Conservation (phyloP, 1,139 yeast genomes). For the Lodderomyces elongisporus region DNA sequence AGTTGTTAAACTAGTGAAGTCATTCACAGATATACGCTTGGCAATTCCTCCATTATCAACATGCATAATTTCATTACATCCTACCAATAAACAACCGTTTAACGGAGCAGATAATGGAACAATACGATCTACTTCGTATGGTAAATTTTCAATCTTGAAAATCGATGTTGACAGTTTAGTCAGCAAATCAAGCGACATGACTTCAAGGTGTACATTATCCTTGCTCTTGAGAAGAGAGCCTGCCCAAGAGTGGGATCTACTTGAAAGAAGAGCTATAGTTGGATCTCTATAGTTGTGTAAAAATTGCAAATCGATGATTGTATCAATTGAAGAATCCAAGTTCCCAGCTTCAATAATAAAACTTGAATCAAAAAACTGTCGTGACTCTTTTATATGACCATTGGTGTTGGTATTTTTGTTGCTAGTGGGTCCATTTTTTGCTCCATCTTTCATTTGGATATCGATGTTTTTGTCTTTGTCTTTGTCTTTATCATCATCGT, state of each 20-base stretch:
- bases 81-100: conserved; percentile 68
- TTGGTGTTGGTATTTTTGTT: conserved; percentile 6
- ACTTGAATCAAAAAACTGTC: conserved; percentile 32
- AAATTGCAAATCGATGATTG: conserved; percentile 62
- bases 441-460: conserved; percentile 1
- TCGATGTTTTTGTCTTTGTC: conserved; percentile 7
- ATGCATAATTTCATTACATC: conserved; percentile 74
- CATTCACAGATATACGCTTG: conserved; percentile 64
- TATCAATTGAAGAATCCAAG: conserved; percentile 54
- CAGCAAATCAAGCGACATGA: conserved; percentile 62
- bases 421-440: conserved; percentile 7
- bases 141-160: conserved; percentile 58
- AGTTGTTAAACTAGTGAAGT: conserved; percentile 48
- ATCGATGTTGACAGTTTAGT: conserved; percentile 64
- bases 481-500: conserved; percentile 3
- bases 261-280: conserved; percentile 68
- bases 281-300: conserved; percentile 73
- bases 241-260: conserved; percentile 68
- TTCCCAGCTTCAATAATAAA: conserved; percentile 54
- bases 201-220: conserved; percentile 60
- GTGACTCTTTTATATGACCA: conserved; percentile 4
- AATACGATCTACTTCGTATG: conserved; percentile 67
- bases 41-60: conserved; percentile 78
- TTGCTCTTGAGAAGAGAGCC: conserved; percentile 58
- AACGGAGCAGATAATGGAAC: conserved; percentile 63